A percentile compares a stretch with the other conserved stretches of the same genome.
Evolutionary conservation across 2,329 filamentous ascomycete species (phyloP).

Genomic region (Ophiostoma sp.): DNA sequence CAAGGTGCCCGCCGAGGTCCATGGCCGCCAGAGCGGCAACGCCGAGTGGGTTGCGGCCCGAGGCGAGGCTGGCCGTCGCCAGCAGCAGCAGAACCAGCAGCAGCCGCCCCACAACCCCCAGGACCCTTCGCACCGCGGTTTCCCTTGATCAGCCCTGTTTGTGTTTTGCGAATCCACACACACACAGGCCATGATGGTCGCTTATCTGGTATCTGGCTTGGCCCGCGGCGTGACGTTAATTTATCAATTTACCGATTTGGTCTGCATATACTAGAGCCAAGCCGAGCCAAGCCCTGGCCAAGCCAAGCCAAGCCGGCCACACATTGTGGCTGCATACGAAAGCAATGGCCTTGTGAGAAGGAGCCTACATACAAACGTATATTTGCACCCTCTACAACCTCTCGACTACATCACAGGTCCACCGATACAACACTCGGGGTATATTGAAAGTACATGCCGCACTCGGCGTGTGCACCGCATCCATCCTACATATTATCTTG

Average conservation of each 20-base stretch:
- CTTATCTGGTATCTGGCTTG: slow-evolving; percentile 9
- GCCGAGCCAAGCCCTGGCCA: slow-evolving; percentile 10
- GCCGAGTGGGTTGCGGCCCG: slow-evolving; percentile 42
- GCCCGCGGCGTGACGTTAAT: background rate
- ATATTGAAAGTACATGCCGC: background rate
- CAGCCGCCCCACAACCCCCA: slow-evolving; percentile 30
- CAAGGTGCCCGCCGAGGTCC: slow-evolving; percentile 62
- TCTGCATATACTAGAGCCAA: slow-evolving; percentile 10
- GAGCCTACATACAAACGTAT: background rate
- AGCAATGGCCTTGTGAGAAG: background rate
- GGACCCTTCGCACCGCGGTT: slow-evolving; percentile 31
- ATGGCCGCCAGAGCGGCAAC: slow-evolving; percentile 43
- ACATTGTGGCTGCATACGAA: background rate
- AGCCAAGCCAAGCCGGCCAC: slow-evolving; percentile 12
- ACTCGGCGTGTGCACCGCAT: background rate
- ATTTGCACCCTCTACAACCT: background rate
- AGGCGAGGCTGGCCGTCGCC: slow-evolving; percentile 37
- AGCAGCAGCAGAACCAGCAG: slow-evolving; percentile 29
- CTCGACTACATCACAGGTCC: background rate
- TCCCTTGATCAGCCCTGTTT: slow-evolving; percentile 19
- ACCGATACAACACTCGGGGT: background rate
- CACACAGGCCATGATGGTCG: background rate
- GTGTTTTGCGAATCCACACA: background rate
- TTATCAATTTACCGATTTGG: background rate
- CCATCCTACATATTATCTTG: background rate